Evolutionary conservation across 2,329 filamentous ascomycete species (phyloP).

Genomic region (Mycosphaerella arachidis): DNA sequence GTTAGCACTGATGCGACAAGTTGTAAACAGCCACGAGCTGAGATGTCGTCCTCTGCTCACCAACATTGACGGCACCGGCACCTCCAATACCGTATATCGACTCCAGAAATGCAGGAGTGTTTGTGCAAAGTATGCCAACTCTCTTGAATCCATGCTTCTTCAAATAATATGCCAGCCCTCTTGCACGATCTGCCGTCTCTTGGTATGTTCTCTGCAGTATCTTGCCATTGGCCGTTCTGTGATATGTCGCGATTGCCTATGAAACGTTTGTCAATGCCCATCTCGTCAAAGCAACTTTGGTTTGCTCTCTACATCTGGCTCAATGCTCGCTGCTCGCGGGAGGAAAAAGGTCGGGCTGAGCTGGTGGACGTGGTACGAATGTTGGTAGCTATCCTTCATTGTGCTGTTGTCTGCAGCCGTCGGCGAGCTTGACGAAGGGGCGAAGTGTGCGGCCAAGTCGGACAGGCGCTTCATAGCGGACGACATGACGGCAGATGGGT

Average conservation of each 20-base stretch:
- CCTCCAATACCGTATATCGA: slow-evolving; percentile 82
- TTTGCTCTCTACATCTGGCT: slow-evolving; percentile 57
- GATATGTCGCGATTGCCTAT: slow-evolving; percentile 19
- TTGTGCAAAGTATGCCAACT: slow-evolving; percentile 82
- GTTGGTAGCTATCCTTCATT: slow-evolving; percentile 30
- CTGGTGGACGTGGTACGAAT: slow-evolving; percentile 63
- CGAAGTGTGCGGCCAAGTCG: slow-evolving; percentile 46
- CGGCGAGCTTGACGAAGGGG: slow-evolving; percentile 32
- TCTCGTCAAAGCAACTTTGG: neutral
- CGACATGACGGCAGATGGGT: slow-evolving; percentile 50
- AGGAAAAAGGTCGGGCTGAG: slow-evolving; percentile 86
- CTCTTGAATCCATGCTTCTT: slow-evolving; percentile 67
- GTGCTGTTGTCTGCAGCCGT: slow-evolving; percentile 22
- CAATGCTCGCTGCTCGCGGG: slow-evolving; percentile 78
- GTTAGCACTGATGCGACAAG: neutral
- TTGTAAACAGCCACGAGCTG: neutral
- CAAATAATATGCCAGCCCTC: slow-evolving; percentile 84
- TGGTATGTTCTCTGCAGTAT: slow-evolving; percentile 71
- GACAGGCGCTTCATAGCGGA: slow-evolving; percentile 58
- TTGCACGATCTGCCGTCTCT: slow-evolving; percentile 77
- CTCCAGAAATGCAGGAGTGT: slow-evolving; percentile 92
- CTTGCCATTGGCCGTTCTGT: slow-evolving; percentile 50
- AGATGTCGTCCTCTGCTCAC: slow-evolving; percentile 31
- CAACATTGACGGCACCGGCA: slow-evolving; percentile 72
- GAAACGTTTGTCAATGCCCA: slow-evolving; percentile 1